Conservation (phyloP, 345 rosid species). For the Populus deltoides region DNA sequence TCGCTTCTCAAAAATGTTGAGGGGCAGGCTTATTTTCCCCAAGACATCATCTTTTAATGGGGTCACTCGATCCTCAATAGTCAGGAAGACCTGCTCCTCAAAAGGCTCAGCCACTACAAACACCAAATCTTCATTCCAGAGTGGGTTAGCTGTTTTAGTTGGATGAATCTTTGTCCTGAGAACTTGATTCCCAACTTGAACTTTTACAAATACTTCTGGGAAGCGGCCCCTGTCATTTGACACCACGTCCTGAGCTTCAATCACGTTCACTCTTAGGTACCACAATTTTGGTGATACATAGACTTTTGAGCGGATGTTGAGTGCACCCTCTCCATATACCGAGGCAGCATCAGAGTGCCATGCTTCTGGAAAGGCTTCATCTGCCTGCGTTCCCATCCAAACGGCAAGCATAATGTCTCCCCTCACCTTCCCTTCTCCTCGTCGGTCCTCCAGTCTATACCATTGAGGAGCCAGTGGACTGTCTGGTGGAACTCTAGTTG, state of each 20-base stretch:
- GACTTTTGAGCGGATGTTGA: slow-evolving; percentile 66
- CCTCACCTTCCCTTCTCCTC: slow-evolving; percentile 66
- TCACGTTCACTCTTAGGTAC: slow-evolving; percentile 78
- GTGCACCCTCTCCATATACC: slow-evolving; percentile 61
- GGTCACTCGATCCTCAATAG: slow-evolving; percentile 66
- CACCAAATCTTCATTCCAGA: slow-evolving; percentile 86
- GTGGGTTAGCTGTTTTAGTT: slow-evolving; percentile 45
- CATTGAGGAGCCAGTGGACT: slow-evolving; percentile 93
- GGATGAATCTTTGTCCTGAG: slow-evolving; percentile 59
- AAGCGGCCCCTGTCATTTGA: slow-evolving; percentile 59
- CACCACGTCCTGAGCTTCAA: slow-evolving; percentile 82
- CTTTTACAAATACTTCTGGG: slow-evolving; percentile 72
- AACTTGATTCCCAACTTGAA: slow-evolving; percentile 71
- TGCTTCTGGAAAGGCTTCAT: slow-evolving; percentile 83
- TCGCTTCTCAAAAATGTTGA: slow-evolving; percentile 62
- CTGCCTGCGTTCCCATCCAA: slow-evolving; percentile 96
- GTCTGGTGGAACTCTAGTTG: slow-evolving; percentile 93
- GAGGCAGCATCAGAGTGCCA: slow-evolving; percentile 80
- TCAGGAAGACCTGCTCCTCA: slow-evolving; percentile 69
- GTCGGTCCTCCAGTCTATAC: slow-evolving; percentile 70
- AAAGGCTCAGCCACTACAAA: slow-evolving; percentile 94
- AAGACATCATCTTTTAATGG: slow-evolving; percentile 61
- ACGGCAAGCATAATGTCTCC: slow-evolving; percentile 88
- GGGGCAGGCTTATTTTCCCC: slow-evolving; percentile 59
- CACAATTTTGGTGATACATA: slow-evolving; percentile 84